Conservation (phyloP, 108 stramenopile genomes). For the Ochromonas danica region DNA sequence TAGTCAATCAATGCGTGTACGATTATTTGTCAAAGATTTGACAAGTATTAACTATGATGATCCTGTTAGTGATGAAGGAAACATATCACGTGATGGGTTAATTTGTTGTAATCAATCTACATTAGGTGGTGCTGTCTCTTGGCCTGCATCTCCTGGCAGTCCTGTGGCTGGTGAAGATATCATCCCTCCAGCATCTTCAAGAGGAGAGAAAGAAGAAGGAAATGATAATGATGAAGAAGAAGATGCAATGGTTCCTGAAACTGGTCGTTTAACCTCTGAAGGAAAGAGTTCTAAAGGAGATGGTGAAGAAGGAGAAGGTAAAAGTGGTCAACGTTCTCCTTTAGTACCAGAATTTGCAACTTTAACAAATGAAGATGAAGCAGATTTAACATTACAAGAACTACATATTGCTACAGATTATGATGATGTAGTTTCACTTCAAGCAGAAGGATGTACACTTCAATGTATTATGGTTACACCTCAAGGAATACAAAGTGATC, state of each 20-base stretch:
- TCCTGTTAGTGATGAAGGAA: not conserved
- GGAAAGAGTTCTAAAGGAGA: not conserved
- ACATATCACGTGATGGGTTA: not conserved
- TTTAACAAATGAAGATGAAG: not conserved
- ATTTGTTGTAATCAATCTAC: not conserved
- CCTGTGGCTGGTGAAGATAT: not conserved
- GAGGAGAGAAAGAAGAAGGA: not conserved
- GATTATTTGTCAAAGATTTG: not conserved
- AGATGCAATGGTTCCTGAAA: not conserved
- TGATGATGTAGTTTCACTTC: slow-evolving; percentile 4
- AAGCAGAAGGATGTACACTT: slow-evolving; percentile 1
- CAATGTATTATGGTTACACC: not conserved
- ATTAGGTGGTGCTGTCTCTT: not conserved
- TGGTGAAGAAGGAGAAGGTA: not conserved
- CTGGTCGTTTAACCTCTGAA: not conserved
- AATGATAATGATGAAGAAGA: not conserved
- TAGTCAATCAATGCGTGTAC: not conserved
- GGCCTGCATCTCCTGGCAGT: not conserved
- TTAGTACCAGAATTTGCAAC: not conserved
- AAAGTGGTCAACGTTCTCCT: not conserved
- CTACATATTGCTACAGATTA: slow-evolving; percentile 1
- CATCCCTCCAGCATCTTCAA: not conserved
- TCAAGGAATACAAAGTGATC: not conserved
- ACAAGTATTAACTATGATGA: not conserved
- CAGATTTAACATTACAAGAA: not conserved